Evolutionary conservation across 192 early-diverging fungal genomes (phyloP), one percentile per base, ranked within the genome.

Genomic region (Podila epicladia): DNA sequence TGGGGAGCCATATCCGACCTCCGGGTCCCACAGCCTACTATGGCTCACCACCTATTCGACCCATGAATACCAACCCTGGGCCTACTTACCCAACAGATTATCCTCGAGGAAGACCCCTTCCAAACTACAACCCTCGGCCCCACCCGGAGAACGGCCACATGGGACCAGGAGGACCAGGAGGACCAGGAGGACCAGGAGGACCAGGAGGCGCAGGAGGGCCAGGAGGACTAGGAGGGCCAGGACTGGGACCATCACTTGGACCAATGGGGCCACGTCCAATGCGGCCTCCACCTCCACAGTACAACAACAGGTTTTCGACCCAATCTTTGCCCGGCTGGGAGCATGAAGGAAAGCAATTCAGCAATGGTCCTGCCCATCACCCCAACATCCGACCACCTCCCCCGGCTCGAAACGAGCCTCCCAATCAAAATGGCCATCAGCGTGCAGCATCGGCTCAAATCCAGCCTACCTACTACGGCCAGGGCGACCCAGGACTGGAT

Each of bases 261-360:
- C 35, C 19, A 1, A 38, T 32, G 32, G 35, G 35, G 7, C 35
- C 59, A 59, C 66, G 41, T n/a, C 57, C 65, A 59, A 58, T 67
- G 59, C 69, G 66, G 3, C 65, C 69, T 28, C 37, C 28, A 26
- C 41, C 32, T 5, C 58, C 62, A 4, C 77, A 72, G 22, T 64
- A 53, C 32, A 62, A 24, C 28, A 76, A 70, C 55, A 64, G 75
- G 32, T 72, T 71, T 24, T 79, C 75, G 15, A 79, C 75, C 11
- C 75, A 79, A 28, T 79, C 75, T 9, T 35, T 79, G 17, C 64
- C 75, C 58, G 75, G 75, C 12, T 72, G 75, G 75, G 75, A 79
- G n/a, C 75, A 72, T 15, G 75, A 71, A 17, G 29, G 49, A 26
- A 68, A 62, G n/a, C 51, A 66, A 20, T 76, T 70, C 57, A 58